Evolutionary conservation across 352 stramenopile species (phyloP).

Genomic region (Globisporangium acanthophoron): DNA sequence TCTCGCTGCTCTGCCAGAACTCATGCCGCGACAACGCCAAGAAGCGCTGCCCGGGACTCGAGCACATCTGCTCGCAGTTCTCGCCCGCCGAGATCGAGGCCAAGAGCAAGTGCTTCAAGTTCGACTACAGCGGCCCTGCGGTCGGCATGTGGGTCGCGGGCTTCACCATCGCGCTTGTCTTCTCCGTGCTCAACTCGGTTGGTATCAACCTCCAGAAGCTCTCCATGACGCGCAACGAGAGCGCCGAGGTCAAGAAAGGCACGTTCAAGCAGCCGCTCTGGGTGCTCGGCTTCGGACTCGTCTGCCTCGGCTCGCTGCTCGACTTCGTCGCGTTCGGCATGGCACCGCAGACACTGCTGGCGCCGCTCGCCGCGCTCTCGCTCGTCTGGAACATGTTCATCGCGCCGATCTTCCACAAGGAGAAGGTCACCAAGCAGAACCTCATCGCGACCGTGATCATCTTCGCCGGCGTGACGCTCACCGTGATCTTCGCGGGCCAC

Average conservation of each 20-base stretch:
- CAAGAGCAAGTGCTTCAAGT: conserved; percentile 79
- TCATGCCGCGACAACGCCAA: conserved; percentile 60
- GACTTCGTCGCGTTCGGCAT: conserved; percentile 92
- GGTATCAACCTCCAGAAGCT: conserved; percentile 92
- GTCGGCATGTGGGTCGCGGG: conserved; percentile 84
- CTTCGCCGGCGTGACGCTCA: conserved; percentile 84
- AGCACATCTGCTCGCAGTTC: conserved; percentile 46
- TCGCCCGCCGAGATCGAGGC: conserved; percentile 37
- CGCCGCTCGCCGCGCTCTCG: conserved; percentile 81
- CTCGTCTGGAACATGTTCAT: conserved; percentile 93
- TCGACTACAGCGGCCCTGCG: conserved; percentile 58
- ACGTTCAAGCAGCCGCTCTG: conserved; percentile 85
- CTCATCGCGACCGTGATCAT: conserved; percentile 85
- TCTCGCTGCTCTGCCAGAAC: conserved; percentile 48
- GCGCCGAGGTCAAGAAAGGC: conserved; percentile 55
- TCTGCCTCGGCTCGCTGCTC: conserved; percentile 77
- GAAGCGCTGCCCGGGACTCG: conserved; percentile 57
- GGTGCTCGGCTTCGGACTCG: conserved; percentile 82
- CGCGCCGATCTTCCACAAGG: conserved; percentile 86
- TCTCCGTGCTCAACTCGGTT: conserved; percentile 86
- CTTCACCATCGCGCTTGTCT: conserved; percentile 84
- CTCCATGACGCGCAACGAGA: conserved; percentile 74
- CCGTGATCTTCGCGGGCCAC: conserved; percentile 86
- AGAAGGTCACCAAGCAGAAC: conserved; percentile 80
- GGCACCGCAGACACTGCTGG: conserved; percentile 87